Evolutionary conservation across 306 rosid genomes (phyloP).

Genomic region (Casuarina cunninghamiana): DNA sequence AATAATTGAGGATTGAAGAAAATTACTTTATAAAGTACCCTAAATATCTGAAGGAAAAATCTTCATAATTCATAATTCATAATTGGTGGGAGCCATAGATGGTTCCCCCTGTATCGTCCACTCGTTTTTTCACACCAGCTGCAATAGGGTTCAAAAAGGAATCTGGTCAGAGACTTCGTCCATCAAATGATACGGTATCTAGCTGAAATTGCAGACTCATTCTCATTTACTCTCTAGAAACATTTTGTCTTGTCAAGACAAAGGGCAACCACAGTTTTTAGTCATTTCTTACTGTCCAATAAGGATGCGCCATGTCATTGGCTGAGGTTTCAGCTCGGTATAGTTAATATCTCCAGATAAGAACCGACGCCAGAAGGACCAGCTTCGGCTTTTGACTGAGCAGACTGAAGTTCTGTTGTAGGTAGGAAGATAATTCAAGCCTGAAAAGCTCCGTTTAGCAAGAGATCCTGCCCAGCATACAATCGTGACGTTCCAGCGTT

Average conservation of each 20-base stretch:
- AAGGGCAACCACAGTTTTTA: background rate
- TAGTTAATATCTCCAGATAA: background rate
- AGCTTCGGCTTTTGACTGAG: background rate
- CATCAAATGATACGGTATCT: too few species aligned
- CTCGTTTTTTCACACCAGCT: background rate
- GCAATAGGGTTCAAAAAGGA: background rate
- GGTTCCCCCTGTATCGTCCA: background rate
- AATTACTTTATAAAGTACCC: too few species aligned
- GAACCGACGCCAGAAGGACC: background rate
- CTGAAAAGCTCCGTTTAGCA: background rate
- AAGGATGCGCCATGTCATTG: background rate
- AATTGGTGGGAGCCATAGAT: background rate
- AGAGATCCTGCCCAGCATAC: background rate
- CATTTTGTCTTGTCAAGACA: background rate
- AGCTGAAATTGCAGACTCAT: background rate
- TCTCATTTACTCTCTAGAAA: background rate
- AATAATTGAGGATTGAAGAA: too few species aligned
- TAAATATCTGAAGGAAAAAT: too few species aligned
- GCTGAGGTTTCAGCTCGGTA: background rate
- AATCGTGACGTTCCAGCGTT: background rate
- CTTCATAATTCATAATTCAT: too few species aligned
- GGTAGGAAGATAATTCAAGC: background rate
- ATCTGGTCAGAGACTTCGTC: background rate
- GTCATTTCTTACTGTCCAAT: background rate
- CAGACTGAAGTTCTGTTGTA: background rate